These are phyloP conservation scores for Angophora floribunda DNA, from an alignment of 345 rosid genomes.

Conservation along the genomic window DNA sequence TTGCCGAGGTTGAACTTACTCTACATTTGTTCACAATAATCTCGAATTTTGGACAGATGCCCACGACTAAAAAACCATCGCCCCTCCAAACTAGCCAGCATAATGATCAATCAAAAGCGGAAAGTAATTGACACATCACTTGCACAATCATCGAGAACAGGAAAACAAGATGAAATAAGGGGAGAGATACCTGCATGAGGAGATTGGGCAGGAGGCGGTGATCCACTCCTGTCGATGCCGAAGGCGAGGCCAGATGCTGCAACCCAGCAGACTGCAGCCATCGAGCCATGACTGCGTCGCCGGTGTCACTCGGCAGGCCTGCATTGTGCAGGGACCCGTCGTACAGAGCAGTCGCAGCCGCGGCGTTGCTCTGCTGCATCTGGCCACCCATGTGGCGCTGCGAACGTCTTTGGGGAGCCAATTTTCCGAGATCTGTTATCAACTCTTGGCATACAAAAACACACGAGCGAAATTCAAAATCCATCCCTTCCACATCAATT, in stretches of 20 bases:
- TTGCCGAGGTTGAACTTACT: background rate
- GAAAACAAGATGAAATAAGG: background rate
- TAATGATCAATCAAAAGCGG: background rate
- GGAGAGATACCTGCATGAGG: conserved; percentile 64
- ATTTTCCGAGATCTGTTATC: conserved; percentile 69
- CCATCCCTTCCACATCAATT: background rate
- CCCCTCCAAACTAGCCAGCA: background rate
- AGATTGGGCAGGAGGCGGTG: conserved; percentile 87
- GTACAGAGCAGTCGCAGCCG: conserved; percentile 73
- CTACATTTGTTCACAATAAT: background rate
- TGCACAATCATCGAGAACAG: background rate
- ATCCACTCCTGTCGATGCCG: conserved; percentile 70
- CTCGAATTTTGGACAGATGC: background rate
- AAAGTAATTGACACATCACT: background rate
- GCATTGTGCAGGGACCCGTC: conserved; percentile 72
- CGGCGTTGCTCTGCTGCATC: conserved; percentile 94
- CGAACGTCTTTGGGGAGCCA: conserved; percentile 99
- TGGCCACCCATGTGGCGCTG: conserved; percentile 99
- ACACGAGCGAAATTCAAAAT: background rate
- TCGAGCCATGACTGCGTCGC: conserved; percentile 98
- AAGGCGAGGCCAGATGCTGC: conserved; percentile 99
- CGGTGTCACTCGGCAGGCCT: conserved; percentile 57
- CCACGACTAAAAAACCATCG: background rate
- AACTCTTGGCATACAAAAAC: conserved; percentile 22
- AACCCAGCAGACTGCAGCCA: conserved; percentile 98